Base-by-base conservation (phyloP, 768 basidiomycete species). In the Austroboletus festivus region DNA sequence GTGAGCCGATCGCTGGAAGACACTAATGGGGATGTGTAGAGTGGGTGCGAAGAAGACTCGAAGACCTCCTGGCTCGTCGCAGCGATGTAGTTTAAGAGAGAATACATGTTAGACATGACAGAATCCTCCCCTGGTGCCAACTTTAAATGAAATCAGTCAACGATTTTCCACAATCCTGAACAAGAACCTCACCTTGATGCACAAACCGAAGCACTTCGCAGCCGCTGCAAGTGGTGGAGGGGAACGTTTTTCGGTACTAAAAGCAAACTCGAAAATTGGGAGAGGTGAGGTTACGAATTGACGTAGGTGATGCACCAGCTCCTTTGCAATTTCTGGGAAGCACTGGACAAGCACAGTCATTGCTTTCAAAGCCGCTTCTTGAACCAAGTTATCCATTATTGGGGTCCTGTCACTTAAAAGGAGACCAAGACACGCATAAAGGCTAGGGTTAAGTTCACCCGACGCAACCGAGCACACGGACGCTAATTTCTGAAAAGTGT, bases 101-200 rank as follows among this genome's bases (percentile, higher is more conserved):
- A 96, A 66, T 98, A 97, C 83, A 97, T 87, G 56, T 93, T 91
- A 4, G 94, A 97, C 80, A 93, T 85, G 62, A 89, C 78, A 31
- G 93, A 78, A 61, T 93, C 93, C 55, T 93, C 89, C 37, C 89
- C 89, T 15, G 89, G 86, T 15, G 89, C 83, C 33, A 91, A 73
- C 90, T 93, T 51, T 37, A 31, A 10, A 52, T 42, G 20, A 48
- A 54, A 41, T 55, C 23, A 38, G 21, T 38, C 19, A 52, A 34
- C 15, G 15, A 50, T 9, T 18, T 42, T 35, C 28, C 11, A 49
- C 21, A 13, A 33, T 6, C n/a, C 20, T 11, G 30, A 6, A 39
- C 24, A 24, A 13, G 22, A 44, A 3, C 9, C 38, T 22, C 56
- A 91, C 91, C 69, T 85, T 83, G 51, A 98, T 86, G 66, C 93